Evolutionary conservation across 2,329 filamentous ascomycete genomes (phyloP).

Genomic region (Nakataea oryzae): DNA sequence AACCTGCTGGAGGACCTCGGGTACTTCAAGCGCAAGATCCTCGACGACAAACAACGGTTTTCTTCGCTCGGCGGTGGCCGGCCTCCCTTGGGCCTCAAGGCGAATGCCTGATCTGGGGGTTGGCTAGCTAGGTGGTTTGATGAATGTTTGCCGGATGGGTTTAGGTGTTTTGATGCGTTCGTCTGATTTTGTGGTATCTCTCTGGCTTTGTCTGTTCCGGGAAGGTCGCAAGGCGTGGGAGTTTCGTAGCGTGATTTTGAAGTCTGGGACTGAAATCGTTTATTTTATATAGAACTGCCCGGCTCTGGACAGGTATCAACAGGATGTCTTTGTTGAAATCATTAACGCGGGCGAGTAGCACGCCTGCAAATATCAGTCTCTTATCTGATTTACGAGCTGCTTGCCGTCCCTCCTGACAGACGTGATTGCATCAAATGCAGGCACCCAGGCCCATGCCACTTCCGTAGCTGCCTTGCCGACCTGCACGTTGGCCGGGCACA

Average conservation of each 20-base stretch:
- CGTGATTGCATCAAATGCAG: too few species aligned
- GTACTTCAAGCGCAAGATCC: constrained; percentile 76
- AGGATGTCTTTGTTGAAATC: not conserved
- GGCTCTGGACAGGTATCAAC: not conserved
- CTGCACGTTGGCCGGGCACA: too few species aligned
- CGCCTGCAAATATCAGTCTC: not conserved
- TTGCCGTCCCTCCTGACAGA: too few species aligned
- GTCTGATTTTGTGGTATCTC: not conserved
- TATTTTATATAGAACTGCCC: not conserved
- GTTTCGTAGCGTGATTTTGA: not conserved
- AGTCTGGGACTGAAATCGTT: not conserved
- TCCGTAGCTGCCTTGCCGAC: too few species aligned
- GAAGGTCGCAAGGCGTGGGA: not conserved
- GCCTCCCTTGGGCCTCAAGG: constrained; percentile 32
- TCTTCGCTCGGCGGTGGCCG: constrained; percentile 35
- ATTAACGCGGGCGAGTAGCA: not conserved
- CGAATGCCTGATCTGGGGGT: constrained; percentile 21
- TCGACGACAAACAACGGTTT: constrained; percentile 67
- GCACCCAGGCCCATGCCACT: too few species aligned
- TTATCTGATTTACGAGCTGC: not conserved
- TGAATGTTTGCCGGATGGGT: not conserved
- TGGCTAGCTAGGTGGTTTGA: not conserved
- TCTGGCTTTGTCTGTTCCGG: not conserved
- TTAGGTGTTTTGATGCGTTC: not conserved
- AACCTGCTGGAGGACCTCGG: constrained; percentile 70